Percentiles rank a stretch among this genome's conserved stretches.
These are phyloP conservation scores for Ilex asprella DNA, from an alignment of 257 asterid genomes.

Conservation along the genomic window DNA sequence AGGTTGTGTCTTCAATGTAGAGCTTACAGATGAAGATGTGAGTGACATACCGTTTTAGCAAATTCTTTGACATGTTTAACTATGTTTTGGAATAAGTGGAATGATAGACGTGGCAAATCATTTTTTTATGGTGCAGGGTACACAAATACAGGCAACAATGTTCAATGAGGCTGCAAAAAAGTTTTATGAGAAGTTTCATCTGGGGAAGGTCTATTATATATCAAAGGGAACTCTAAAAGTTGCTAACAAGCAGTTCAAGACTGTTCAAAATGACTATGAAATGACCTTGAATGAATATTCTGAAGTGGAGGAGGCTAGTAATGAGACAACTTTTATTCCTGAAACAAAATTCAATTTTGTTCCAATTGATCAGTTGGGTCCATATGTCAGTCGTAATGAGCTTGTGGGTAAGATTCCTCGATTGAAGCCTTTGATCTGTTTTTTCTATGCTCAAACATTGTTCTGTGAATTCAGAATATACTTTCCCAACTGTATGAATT, in stretches of 20 bases:
- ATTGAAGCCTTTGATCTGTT: neutral
- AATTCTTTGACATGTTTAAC: too few species aligned
- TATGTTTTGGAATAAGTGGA: neutral
- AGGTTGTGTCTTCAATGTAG: conserved; percentile 97
- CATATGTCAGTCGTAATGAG: conserved; percentile 76
- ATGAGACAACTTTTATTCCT: conserved; percentile 64
- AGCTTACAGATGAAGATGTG: conserved; percentile 93
- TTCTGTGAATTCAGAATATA: conserved; percentile 2
- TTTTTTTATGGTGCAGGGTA: conserved; percentile 48
- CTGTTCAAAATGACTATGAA: conserved; percentile 83
- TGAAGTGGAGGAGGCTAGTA: conserved; percentile 66
- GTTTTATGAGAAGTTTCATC: conserved; percentile 74
- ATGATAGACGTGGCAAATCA: conserved; percentile 4
- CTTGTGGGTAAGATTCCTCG: conserved; percentile 63
- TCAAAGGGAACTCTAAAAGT: conserved; percentile 76
- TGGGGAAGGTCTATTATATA: conserved; percentile 92
- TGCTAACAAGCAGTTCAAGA: conserved; percentile 88
- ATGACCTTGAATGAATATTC: conserved; percentile 86
- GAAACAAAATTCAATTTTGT: conserved; percentile 66
- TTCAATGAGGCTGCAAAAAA: conserved; percentile 87
- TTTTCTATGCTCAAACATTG: neutral
- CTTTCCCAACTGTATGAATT: conserved; percentile 7
- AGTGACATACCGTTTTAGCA: conserved; percentile 14
- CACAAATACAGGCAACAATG: conserved; percentile 99
- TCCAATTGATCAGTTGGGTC: conserved; percentile 87